Evolutionary conservation across 805 yeast species (phyloP).

Genomic region (Saccharomycopsis selenospora): DNA sequence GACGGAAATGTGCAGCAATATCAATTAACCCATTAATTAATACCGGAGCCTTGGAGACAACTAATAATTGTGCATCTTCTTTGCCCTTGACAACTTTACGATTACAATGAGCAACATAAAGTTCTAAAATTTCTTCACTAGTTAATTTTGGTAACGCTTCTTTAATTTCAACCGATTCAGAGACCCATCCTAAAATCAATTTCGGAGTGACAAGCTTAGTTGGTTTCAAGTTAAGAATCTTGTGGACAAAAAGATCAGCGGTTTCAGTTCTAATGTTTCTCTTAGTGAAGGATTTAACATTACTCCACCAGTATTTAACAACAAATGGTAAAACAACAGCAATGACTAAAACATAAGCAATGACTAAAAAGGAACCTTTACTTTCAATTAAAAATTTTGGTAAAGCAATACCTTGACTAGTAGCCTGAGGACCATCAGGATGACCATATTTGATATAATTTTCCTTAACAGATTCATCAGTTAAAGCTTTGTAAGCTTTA

Average conservation of each 20-base stretch:
- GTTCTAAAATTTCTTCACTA: slow-evolving; percentile 39
- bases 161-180: slow-evolving; percentile 59
- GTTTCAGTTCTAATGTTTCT: slow-evolving; percentile 77
- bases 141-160: slow-evolving; percentile 34
- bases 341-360: slow-evolving; percentile 59
- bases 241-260: slow-evolving; percentile 70
- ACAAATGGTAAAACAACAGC: slow-evolving; percentile 73
- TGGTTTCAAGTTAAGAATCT: slow-evolving; percentile 67
- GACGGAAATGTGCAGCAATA: slow-evolving; percentile 74
- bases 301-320: slow-evolving; percentile 88
- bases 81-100: slow-evolving; percentile 35
- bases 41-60: slow-evolving; percentile 57
- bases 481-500: slow-evolving; percentile 90
- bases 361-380: slow-evolving; percentile 56
- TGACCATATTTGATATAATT: slow-evolving; percentile 87
- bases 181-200: slow-evolving; percentile 51
- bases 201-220: slow-evolving; percentile 51
- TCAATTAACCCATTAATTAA: slow-evolving; percentile 69
- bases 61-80: slow-evolving; percentile 41
- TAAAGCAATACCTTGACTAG: slow-evolving; percentile 87
- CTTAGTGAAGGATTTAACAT: slow-evolving; percentile 70
- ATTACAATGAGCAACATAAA: slow-evolving; percentile 52
- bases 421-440: slow-evolving; percentile 95
- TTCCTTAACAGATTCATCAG: slow-evolving; percentile 78
- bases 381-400: slow-evolving; percentile 90